These are phyloP conservation scores for Fusarium brachygibbosum DNA, from an alignment of 2,329 filamentous ascomycete genomes.

Conservation along the genomic window DNA sequence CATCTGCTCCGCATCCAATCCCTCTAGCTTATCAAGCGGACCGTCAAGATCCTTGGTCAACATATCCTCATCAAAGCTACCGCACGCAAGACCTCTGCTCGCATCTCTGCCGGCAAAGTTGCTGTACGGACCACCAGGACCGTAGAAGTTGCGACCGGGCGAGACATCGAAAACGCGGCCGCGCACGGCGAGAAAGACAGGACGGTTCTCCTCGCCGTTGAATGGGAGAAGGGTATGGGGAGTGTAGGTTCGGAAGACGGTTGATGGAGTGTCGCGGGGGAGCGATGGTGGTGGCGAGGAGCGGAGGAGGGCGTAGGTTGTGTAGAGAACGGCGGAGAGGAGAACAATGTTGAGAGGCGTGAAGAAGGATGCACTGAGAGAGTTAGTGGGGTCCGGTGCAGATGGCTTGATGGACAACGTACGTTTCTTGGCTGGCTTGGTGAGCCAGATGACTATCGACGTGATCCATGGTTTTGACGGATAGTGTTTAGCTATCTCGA, in stretches of 20 bases:
- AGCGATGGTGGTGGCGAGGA: slow-evolving; percentile 62
- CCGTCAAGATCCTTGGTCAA: slow-evolving; percentile 90
- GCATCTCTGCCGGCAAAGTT: slow-evolving; percentile 97
- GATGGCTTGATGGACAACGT: slow-evolving; percentile 31
- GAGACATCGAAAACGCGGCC: slow-evolving; percentile 93
- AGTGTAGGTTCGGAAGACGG: slow-evolving; percentile 78
- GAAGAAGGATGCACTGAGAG: slow-evolving; percentile 59
- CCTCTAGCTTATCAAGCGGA: slow-evolving; percentile 81
- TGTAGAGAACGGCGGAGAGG: slow-evolving; percentile 68
- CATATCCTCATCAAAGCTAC: slow-evolving; percentile 96
- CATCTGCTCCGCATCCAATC: slow-evolving; percentile 79
- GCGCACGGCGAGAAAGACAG: slow-evolving; percentile 91
- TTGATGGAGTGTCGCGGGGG: slow-evolving; percentile 67
- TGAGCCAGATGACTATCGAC: slow-evolving; percentile 68
- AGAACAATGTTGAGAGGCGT: slow-evolving; percentile 76
- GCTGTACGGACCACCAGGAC: slow-evolving; percentile 92
- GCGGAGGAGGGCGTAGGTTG: slow-evolving; percentile 68
- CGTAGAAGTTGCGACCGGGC: slow-evolving; percentile 91
- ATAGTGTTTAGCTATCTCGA: not conserved
- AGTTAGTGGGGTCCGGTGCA: not conserved
- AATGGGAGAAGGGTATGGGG: slow-evolving; percentile 85
- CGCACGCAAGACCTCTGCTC: slow-evolving; percentile 85
- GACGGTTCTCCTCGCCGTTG: slow-evolving; percentile 79
- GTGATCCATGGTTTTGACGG: slow-evolving; percentile 64
- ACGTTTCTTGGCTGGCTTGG: slow-evolving; percentile 63